These are phyloP conservation scores for Clonostachys chloroleuca DNA, from an alignment of 2,329 filamentous ascomycete genomes.

Conservation along the genomic window DNA sequence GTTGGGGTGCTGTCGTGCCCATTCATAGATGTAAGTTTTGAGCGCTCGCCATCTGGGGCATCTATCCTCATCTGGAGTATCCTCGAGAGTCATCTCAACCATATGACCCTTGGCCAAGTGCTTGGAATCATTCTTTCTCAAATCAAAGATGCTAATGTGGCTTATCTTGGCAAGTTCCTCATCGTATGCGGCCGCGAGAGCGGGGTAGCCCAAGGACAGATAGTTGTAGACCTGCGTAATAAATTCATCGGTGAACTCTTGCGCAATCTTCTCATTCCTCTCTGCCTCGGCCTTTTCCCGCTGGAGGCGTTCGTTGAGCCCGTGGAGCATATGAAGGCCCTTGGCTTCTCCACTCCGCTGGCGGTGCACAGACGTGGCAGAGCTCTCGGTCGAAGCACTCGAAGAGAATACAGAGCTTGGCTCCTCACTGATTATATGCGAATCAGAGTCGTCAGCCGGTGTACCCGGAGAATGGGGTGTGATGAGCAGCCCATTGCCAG, in stretches of 20 bases:
- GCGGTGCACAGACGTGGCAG: slow-evolving; percentile 14
- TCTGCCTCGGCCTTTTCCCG: slow-evolving; percentile 32
- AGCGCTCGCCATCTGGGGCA: slow-evolving; percentile 77
- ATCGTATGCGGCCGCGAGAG: slow-evolving; percentile 78
- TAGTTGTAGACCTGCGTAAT: slow-evolving; percentile 98
- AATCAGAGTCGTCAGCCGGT: slow-evolving; percentile 36
- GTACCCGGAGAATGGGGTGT: slow-evolving; percentile 40
- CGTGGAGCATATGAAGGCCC: slow-evolving; percentile 42
- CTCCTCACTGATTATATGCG: slow-evolving; percentile 32
- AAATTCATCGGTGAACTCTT: slow-evolving; percentile 78
- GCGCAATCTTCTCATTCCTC: slow-evolving; percentile 45
- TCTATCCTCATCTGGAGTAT: slow-evolving; percentile 44
- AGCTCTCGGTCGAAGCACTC: slow-evolving; percentile 7
- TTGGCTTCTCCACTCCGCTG: slow-evolving; percentile 26
- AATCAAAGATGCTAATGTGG: slow-evolving; percentile 60
- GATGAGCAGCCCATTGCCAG: slow-evolving; percentile 33
- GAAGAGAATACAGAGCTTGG: slow-evolving; percentile 20
- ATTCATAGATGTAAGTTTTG: slow-evolving; percentile 79
- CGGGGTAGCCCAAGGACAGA: slow-evolving; percentile 85
- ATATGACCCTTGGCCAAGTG: slow-evolving; percentile 69
- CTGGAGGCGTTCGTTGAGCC: slow-evolving; percentile 45
- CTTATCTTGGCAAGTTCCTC: slow-evolving; percentile 81
- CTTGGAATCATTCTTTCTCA: slow-evolving; percentile 66
- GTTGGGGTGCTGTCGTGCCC: slow-evolving; percentile 81
- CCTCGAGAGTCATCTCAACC: slow-evolving; percentile 42